Base-by-base conservation (phyloP, 176 grass and related monocot species). In the Bothriochloa decipiens region DNA sequence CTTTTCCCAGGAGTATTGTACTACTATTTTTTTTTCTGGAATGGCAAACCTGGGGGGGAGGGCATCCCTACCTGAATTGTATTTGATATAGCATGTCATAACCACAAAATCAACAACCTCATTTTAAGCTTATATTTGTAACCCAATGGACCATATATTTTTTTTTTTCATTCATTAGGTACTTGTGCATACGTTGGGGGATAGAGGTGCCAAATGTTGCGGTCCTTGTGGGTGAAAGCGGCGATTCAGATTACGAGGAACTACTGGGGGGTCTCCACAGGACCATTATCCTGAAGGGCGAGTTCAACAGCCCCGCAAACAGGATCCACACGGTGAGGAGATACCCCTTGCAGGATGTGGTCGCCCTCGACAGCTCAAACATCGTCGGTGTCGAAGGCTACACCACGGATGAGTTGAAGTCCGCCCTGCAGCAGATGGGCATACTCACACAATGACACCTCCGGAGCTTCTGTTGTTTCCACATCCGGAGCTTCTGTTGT, bases 151-250 rank as follows among this genome's bases (percentile, higher is more conserved):
- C 22, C 58, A 58, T 58, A 9, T 25, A n/a, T n/a, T n/a, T n/a
- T n/a, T n/a, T n/a, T 68, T 3, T n/a, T 36, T 45, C 4, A 46
- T 80, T 72, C 41, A 81, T 18, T 45, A 99, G 96, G 93, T 99
- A 96, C 90, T 87, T 99, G 88, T 94, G 81, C 76, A 85, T 96
- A 83, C 79, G 96, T 60, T 99, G 93, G 96, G 96, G 96, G 61
- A 74, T 94, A 84, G 87, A 94, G 39, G 63, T 99, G 70, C 90
- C 93, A 13, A 96, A 96, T 70, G 92, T 96, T 50, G 85, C 86
- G 4, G 91, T 94, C 58, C 75, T 95, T 45, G 84, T 94, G 26
- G 96, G 96, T 9, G 96, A 95, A 88, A 99, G 89, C 12, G 96
- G 96, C 7, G 96, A 96, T 60, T 89, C 96, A 58, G 96, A 99